Percentiles rank a stretch among this genome's conserved stretches.
Conservation (phyloP, 371 early-diverging fungal genomes). For the Mortierella sp. region DNA sequence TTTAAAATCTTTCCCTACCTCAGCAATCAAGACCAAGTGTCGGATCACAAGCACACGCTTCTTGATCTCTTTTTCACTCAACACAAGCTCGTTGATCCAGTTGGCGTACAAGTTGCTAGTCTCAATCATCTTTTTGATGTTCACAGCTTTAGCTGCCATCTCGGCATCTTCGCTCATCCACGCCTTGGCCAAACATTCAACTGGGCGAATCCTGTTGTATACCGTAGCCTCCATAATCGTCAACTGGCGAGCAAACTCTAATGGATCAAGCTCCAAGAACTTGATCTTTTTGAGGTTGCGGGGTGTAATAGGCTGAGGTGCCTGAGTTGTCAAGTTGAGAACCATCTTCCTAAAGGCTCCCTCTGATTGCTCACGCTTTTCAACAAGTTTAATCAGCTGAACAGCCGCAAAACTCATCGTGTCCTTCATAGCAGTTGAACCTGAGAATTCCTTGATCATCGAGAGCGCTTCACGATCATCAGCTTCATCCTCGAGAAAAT, state of each 20-base stretch:
- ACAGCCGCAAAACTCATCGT: conserved; percentile 78
- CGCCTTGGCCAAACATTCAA: conserved; percentile 91
- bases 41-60: conserved; percentile 82
- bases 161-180: conserved; percentile 84
- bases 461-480: conserved; percentile 76
- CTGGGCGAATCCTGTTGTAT: conserved; percentile 85
- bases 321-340: conserved; percentile 68
- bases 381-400: conserved; percentile 76
- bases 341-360: conserved; percentile 73
- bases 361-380: conserved; percentile 74
- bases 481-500: conserved; percentile 81
- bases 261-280: conserved; percentile 89
- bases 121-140: conserved; percentile 84
- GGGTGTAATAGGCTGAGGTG: conserved; percentile 80
- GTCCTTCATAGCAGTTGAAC: conserved; percentile 76
- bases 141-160: conserved; percentile 68
- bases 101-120: conserved; percentile 82
- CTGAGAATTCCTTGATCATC: conserved; percentile 81
- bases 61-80: conserved; percentile 85
- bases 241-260: conserved; percentile 95
- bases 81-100: conserved; percentile 91
- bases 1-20: conserved; percentile 40
- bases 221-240: conserved; percentile 90
- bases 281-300: conserved; percentile 74
- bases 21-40: conserved; percentile 89